Base-by-base conservation (phyloP, 108 stramenopile species). In the Cyclostephanos invisitatus region DNA sequence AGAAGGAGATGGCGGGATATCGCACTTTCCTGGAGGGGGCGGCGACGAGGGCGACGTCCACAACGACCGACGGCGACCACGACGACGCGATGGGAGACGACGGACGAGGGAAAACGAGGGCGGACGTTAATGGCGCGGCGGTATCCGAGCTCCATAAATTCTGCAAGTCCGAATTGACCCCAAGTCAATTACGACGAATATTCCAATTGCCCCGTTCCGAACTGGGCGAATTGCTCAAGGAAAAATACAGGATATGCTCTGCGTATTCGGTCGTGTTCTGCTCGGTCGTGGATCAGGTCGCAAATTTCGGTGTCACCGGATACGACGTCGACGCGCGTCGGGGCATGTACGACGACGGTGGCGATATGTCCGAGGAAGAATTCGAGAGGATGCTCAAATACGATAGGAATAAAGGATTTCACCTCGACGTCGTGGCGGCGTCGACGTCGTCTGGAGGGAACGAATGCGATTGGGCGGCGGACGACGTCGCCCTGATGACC, bases 251-350 rank as follows among this genome's bases (percentile, higher is more conserved):
- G 9, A 83, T 96, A 59, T 86, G 87, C 68, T 78, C 85, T 0
- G 89, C 91, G 5, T 92, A 83, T 76, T 84, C 78, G 2, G 84
- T 86, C 7, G 89, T 96, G 0, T 77, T 94, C 47, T 86, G 87
- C 62, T 74, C 89, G 3, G 91, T 91, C 6, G 77, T 80, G 38
- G 93, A 94, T 51, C 93, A 94, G 72, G 77, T 95, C 47, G 89
- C 88, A 7, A 80, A 92, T 68, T 96, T 96, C 68, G 12, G 60
- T 0, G 27, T 86, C 1, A 96, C 96, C 7, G 81, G 85, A 7
- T 93, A 90, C 70, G 81, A 79, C 2, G 48, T 66, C 2, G 96
- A 96, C 74, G 89, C 89, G 24, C 73, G 89, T 35, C 48, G 35
- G n/a, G 37, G 64, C 38, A 28, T 29, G 15, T 2, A 51, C 28